Base-by-base conservation (phyloP, 192 early-diverging fungal genomes). In the Coemansia sp. region DNA sequence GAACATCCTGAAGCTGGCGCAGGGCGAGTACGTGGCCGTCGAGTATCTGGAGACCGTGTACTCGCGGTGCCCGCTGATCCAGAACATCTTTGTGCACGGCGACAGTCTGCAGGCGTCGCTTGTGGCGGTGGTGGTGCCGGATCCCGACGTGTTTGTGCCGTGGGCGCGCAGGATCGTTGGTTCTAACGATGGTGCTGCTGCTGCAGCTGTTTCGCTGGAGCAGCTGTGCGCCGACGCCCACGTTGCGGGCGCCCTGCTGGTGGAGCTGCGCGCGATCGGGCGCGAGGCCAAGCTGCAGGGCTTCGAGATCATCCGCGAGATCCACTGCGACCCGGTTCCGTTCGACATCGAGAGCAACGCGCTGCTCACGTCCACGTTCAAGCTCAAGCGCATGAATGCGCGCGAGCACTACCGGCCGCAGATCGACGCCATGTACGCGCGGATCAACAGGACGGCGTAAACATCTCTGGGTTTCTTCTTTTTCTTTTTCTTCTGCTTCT, bases 1-100 rank as follows among this genome's bases (percentile, higher is more conserved):
- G 82, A 89, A 91, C 63, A 91, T 93, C 16, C 87, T 94, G 69
- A 92, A 93, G 77, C 81, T 97, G 53, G 81, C 91, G 17, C 93
- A 95, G 68, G 95, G 97, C 61, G 94, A 95, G 77, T 98, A 94
- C 70, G 88, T 98, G 63, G 94, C 95, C 5, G 90, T 93, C 39
- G 97, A 98, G 81, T 88, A 92, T 77, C 85, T 97, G 45, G 96
- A 98, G 72, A 83, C 84, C 14, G 84, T 92, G 4, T 91, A 92
- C 70, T 82, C 81, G 20, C 89, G 91, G 71, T 85, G 87, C 74
- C 76, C 72, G 48, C 73, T 98, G 58, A 81, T 98, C 17, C 88
- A 94, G 16, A 93, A 98, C 76, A 82, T 92, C 44, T 98, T 89
- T 77, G 92, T 99, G 6, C 90, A 98, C 83, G 98, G 96, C 60